Evolutionary conservation across 495 filamentous ascomycete genomes (phyloP), one percentile per base, ranked within the genome.

Genomic region (Coniosporium apollinis): DNA sequence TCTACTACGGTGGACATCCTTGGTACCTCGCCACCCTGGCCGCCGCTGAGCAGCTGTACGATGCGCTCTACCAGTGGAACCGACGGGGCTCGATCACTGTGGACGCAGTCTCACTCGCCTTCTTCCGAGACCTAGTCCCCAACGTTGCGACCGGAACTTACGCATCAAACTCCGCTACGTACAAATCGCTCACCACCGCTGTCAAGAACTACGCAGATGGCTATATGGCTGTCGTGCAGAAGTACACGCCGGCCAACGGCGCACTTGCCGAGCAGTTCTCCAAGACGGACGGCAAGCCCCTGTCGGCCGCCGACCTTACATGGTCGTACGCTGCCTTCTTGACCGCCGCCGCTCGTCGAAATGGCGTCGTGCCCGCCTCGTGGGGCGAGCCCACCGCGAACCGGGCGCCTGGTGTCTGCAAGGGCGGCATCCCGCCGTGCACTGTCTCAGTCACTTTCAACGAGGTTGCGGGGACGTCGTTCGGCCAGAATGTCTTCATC

Each of bases 261-360:
- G 61, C 65, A 4, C 39, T 81, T 10, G 50, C 67, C 8, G 76
- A 81, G 50, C 75, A 81, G 44, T 78, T 60, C 41, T 56, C 63
- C 47, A 64, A 61, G 38, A 46, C 53, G 26, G 52, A 48, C 34
- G 75, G 75, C 28, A 34, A 41, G 0, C 65, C 64, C 5, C 39
- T 70, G 11, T 70, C 68, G 0, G 76, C 75, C 7, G 38, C 56
- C 7, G 60, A 79, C 45, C 56, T 80, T n/a, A 79, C 76, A 8
- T 82, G 76, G 75, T 77, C 69, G 9, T 78, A 72, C 46, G 67
- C 70, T 2, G 56, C 72, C n/a, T 75, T 77, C 56, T 45, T 75
- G 20, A 69, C 71, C 6, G 69, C 68, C 22, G 59, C 66, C 18
- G 62, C 54, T 13, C 44, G 55, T 17, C 38, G 55, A 1, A 36